Evolutionary conservation across 2,329 filamentous ascomycete species (phyloP).

Genomic region (Chalara sp.): DNA sequence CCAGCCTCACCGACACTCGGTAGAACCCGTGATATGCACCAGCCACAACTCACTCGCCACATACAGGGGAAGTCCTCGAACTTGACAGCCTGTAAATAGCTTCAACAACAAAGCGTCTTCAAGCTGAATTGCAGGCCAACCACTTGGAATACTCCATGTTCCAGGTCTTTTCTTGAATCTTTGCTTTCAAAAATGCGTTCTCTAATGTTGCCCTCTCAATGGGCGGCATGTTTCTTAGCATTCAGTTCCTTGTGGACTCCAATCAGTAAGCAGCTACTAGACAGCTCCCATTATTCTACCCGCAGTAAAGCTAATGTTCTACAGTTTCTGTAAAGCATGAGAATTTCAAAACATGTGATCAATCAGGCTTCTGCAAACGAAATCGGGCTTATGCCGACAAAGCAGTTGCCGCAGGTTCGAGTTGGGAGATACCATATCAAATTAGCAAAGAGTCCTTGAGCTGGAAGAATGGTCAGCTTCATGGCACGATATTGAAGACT

Average conservation of each 20-base stretch:
- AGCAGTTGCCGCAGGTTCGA: constrained; percentile 54
- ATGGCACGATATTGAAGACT: constrained; percentile 76
- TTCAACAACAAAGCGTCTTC: no score
- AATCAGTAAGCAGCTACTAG: constrained; percentile 45
- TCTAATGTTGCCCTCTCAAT: constrained; percentile 45
- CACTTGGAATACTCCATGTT: no score
- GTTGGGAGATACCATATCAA: constrained; percentile 76
- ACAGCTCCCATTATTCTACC: neutral
- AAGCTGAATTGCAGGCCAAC: no score
- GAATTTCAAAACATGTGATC: constrained; percentile 93
- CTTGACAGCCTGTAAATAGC: no score
- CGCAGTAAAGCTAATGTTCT: constrained; percentile 6
- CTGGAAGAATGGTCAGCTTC: constrained; percentile 74
- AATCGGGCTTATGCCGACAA: constrained; percentile 86
- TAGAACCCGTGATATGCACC: no score
- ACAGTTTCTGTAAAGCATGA: constrained; percentile 84
- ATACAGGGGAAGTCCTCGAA: no score
- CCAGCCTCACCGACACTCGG: no score
- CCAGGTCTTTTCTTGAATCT: no score
- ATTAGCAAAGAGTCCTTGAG: constrained; percentile 65
- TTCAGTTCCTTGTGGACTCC: constrained; percentile 56
- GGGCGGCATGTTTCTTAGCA: constrained; percentile 56
- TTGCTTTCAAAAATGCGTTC: constrained; percentile 1
- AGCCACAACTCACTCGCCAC: no score
- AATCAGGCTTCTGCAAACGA: constrained; percentile 95